Percentiles rank a stretch among this genome's conserved stretches.
Conservation (phyloP, 805 yeast genomes). For the Kurtzmaniella cleridarum region DNA sequence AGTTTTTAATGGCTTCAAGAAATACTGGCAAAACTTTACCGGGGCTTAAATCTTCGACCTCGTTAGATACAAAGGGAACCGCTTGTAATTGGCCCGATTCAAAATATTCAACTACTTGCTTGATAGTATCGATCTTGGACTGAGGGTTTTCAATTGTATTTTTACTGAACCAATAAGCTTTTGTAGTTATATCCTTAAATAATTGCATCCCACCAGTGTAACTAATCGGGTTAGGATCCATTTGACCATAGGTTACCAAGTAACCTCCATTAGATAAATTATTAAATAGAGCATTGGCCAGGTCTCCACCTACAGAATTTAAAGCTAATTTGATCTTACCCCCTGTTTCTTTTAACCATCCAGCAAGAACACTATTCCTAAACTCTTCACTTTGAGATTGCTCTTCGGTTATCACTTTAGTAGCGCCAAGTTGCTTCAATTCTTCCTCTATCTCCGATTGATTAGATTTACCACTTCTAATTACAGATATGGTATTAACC, state of each 20-base stretch:
- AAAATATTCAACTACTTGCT: slow-evolving; percentile 52
- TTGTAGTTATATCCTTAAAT: slow-evolving; percentile 24
- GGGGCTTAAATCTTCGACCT: slow-evolving; percentile 27
- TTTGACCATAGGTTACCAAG: slow-evolving; percentile 24
- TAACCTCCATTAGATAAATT: slow-evolving; percentile 21
- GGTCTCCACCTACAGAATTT: slow-evolving; percentile 27
- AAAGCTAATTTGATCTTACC: slow-evolving; percentile 25
- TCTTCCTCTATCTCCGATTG: slow-evolving; percentile 15
- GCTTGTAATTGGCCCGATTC: slow-evolving; percentile 49
- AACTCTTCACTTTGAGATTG: slow-evolving; percentile 17
- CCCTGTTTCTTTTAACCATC: slow-evolving; percentile 6
- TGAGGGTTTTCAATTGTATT: slow-evolving; percentile 43
- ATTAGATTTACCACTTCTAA: slow-evolving; percentile 23
- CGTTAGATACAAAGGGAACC: slow-evolving; percentile 40
- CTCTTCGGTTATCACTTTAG: slow-evolving; percentile 24
- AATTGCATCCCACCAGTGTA: slow-evolving; percentile 21
- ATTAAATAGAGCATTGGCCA: slow-evolving; percentile 15
- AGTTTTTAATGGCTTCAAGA: slow-evolving; percentile 37
- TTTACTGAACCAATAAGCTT: slow-evolving; percentile 27
- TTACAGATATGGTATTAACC: slow-evolving; percentile 23
- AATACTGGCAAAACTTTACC: slow-evolving; percentile 40
- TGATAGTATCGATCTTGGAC: slow-evolving; percentile 50
- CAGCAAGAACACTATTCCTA: slow-evolving; percentile 11
- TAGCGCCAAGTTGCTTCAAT: slow-evolving; percentile 25
- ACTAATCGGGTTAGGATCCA: slow-evolving; percentile 11